Evolutionary conservation across 2,329 filamentous ascomycete genomes (phyloP).

Genomic region (Microdochium bolleyi): DNA sequence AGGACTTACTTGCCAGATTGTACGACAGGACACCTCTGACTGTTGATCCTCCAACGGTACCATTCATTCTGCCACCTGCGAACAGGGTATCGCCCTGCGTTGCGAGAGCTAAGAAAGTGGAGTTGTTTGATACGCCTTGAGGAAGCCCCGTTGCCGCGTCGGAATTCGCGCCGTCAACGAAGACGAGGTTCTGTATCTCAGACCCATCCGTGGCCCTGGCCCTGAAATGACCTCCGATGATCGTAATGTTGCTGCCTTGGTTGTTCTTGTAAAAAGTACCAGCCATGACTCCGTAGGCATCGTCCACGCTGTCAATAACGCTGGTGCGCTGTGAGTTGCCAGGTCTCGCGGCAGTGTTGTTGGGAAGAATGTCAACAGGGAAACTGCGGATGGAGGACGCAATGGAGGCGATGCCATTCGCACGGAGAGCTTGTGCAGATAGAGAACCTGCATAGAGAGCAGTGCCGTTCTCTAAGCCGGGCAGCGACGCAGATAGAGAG

Average conservation of each 20-base stretch:
- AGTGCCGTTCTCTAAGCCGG: constrained; percentile 54
- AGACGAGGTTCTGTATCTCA: constrained; percentile 67
- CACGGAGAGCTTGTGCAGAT: constrained; percentile 63
- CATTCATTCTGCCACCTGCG: constrained; percentile 74
- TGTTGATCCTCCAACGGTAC: constrained; percentile 51
- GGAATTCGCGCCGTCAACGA: constrained; percentile 70
- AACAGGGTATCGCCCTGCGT: constrained; percentile 63
- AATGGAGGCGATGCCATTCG: constrained; percentile 65
- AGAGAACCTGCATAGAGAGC: constrained; percentile 80
- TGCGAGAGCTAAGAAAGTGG: constrained; percentile 67
- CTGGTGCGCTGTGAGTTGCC: constrained; percentile 38
- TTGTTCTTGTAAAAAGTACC: constrained; percentile 65
- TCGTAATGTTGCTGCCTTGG: constrained; percentile 68
- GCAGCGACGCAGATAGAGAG: constrained; percentile 58
- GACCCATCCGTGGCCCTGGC: constrained; percentile 62
- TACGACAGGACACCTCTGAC: constrained; percentile 75
- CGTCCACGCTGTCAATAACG: constrained; percentile 22
- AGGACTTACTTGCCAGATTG: constrained; percentile 59
- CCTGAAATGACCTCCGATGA: constrained; percentile 81
- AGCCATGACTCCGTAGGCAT: constrained; percentile 61
- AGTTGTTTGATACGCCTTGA: constrained; percentile 58
- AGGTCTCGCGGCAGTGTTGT: constrained; percentile 21
- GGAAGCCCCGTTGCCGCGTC: constrained; percentile 63
- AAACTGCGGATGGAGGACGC: constrained; percentile 44
- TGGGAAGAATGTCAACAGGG: constrained; percentile 44